Conservation (phyloP, 805 yeast species). For the Candida cerambycidarum region DNA sequence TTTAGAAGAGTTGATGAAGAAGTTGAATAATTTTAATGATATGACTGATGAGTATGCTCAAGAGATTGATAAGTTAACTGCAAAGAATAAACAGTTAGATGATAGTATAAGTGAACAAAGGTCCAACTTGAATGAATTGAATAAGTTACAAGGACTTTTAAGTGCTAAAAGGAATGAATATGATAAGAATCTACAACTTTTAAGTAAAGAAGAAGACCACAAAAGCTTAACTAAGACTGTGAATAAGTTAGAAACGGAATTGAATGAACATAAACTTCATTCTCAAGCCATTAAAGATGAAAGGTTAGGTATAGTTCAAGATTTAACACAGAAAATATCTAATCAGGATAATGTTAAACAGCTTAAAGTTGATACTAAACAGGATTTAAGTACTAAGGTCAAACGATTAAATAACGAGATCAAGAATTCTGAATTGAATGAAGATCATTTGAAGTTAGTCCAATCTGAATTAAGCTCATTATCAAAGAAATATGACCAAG, state of each 20-base stretch:
- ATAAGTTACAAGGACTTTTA: conserved; percentile 56
- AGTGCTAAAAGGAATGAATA: conserved; percentile 43
- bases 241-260: background rate
- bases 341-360: conserved; percentile 11
- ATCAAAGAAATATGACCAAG: conserved; percentile 29
- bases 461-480: conserved; percentile 41
- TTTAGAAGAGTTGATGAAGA: conserved; percentile 28
- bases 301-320: conserved; percentile 7
- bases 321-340: conserved; percentile 8
- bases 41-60: conserved; percentile 26
- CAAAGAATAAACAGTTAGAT: conserved; percentile 19
- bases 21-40: conserved; percentile 30
- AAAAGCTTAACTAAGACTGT: background rate
- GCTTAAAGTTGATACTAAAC: conserved; percentile 4
- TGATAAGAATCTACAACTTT: conserved; percentile 23
- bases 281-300: background rate
- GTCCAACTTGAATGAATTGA: conserved; percentile 23
- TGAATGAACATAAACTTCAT: conserved; percentile 1
- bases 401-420: conserved; percentile 9
- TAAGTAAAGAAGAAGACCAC: background rate
- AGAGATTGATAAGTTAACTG: conserved; percentile 36
- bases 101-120: conserved; percentile 1
- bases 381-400: conserved; percentile 10
- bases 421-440: conserved; percentile 39
- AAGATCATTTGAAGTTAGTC: conserved; percentile 45